Percentiles rank a stretch among this genome's conserved stretches.
Evolutionary conservation across 208 protist genomes (phyloP).

Genomic region (Trypanosoma congolense): DNA sequence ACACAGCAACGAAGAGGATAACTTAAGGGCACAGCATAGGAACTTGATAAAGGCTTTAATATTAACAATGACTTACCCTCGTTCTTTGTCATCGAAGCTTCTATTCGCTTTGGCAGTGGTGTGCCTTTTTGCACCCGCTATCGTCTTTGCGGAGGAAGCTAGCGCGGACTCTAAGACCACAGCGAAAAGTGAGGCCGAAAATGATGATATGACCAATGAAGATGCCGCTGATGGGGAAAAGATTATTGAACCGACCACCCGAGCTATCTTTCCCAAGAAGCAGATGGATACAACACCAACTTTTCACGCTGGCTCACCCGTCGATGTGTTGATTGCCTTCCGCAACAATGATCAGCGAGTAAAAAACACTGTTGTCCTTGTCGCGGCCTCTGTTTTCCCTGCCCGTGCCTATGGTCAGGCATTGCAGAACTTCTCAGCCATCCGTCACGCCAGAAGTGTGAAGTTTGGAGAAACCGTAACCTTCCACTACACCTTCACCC

Average conservation of each 20-base stretch:
- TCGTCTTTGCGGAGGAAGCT: slow-evolving; percentile 1
- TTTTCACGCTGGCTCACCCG: slow-evolving; percentile 42
- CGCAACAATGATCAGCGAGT: slow-evolving; percentile 44
- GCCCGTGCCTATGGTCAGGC: slow-evolving; percentile 31
- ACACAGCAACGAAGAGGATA: too few species aligned
- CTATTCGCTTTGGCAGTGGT: slow-evolving; percentile 12
- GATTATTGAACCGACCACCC: slow-evolving; percentile 5
- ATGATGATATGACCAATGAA: slow-evolving; percentile 27
- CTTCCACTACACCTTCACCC: slow-evolving; percentile 80
- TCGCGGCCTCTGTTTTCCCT: slow-evolving; percentile 51
- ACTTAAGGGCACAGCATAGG: too few species aligned
- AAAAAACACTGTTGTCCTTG: slow-evolving; percentile 47
- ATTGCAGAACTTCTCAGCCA: slow-evolving; percentile 87
- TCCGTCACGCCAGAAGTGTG: slow-evolving; percentile 69
- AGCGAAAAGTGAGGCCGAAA: background rate
- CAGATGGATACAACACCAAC: slow-evolving; percentile 29
- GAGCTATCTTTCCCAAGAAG: slow-evolving; percentile 57
- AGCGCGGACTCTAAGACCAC: background rate
- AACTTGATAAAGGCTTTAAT: background rate
- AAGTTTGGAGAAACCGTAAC: slow-evolving; percentile 50
- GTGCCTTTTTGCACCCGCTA: background rate
- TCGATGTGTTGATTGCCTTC: slow-evolving; percentile 53
- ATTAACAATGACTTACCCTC: slow-evolving; percentile 5
- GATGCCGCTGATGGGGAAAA: slow-evolving; percentile 3
- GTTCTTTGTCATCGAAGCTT: background rate